Evolutionary conservation across 2,329 filamentous ascomycete genomes (phyloP).

Genomic region (Cadophora gregata): DNA sequence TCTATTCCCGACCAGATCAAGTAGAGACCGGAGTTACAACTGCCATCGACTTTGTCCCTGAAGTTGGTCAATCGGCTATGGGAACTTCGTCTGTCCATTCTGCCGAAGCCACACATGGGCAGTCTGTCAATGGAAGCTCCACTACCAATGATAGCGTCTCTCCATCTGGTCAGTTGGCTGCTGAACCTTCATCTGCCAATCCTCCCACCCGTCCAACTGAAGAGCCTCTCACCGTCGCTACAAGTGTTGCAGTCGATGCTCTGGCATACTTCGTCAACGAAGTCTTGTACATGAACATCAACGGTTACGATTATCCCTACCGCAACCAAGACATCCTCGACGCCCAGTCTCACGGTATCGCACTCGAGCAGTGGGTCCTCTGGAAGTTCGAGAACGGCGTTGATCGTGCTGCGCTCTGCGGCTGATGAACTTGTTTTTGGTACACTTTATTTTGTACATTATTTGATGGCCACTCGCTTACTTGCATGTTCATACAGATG

Average conservation of each 20-base stretch:
- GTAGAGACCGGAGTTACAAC: too few species aligned
- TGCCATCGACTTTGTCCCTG: neutral
- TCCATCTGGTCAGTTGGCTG: neutral
- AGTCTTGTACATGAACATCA: neutral
- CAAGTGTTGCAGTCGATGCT: slow-evolving; percentile 16
- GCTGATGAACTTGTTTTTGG: neutral
- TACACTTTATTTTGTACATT: neutral
- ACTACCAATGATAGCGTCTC: neutral
- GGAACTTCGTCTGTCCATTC: neutral
- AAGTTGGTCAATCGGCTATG: neutral
- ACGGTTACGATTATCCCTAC: neutral
- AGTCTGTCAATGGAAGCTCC: neutral
- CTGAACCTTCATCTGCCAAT: too few species aligned
- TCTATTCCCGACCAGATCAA: neutral
- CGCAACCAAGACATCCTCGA: slow-evolving; percentile 9
- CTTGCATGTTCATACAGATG: neutral
- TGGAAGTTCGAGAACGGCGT: slow-evolving; percentile 14
- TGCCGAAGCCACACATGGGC: neutral
- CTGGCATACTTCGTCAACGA: neutral
- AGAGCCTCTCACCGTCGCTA: neutral
- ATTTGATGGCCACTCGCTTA: neutral
- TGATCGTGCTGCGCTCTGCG: neutral
- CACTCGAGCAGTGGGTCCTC: neutral
- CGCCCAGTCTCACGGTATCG: slow-evolving; percentile 6
- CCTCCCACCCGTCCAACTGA: neutral